Conservation (phyloP, 306 rosid species). For the Fagus sylvatica region DNA sequence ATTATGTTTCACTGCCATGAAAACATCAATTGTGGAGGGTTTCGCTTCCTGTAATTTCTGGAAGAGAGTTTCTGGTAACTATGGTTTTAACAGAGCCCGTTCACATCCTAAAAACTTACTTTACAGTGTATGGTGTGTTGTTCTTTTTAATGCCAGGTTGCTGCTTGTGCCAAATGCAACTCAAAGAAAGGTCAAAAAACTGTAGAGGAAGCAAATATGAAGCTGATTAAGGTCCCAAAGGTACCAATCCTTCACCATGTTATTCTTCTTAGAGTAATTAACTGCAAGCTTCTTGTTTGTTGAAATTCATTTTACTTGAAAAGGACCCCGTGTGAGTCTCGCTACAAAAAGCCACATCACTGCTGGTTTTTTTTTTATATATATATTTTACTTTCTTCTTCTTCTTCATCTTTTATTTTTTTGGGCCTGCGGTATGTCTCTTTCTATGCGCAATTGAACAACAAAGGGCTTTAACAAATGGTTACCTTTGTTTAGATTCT, state of each 20-base stretch:
- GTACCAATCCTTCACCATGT: constrained; percentile 39
- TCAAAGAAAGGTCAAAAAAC: constrained; percentile 81
- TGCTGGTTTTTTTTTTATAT: not conserved
- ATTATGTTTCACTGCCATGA: not conserved
- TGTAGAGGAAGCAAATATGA: constrained; percentile 84
- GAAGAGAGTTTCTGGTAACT: not conserved
- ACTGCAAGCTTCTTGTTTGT: constrained; percentile 12
- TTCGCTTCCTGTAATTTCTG: not conserved
- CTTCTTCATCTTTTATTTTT: not conserved
- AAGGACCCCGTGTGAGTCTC: not conserved
- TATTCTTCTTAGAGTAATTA: not conserved
- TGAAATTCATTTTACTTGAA: not conserved
- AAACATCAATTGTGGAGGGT: not conserved
- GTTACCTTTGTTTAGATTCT: not conserved
- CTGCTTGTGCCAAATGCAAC: constrained; percentile 90
- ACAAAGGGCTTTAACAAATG: too few species aligned
- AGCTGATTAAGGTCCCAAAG: constrained; percentile 75
- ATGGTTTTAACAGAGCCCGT: constrained; percentile 4
- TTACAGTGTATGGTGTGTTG: not conserved
- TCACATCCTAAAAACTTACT: constrained; percentile 10
- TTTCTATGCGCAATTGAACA: not conserved
- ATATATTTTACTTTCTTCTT: not conserved
- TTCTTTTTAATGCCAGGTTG: constrained; percentile 55
- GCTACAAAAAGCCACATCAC: not conserved
- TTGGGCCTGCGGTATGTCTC: not conserved